Base-by-base conservation (phyloP, 2,329 filamentous ascomycete genomes). In the Alternaria sp. region DNA sequence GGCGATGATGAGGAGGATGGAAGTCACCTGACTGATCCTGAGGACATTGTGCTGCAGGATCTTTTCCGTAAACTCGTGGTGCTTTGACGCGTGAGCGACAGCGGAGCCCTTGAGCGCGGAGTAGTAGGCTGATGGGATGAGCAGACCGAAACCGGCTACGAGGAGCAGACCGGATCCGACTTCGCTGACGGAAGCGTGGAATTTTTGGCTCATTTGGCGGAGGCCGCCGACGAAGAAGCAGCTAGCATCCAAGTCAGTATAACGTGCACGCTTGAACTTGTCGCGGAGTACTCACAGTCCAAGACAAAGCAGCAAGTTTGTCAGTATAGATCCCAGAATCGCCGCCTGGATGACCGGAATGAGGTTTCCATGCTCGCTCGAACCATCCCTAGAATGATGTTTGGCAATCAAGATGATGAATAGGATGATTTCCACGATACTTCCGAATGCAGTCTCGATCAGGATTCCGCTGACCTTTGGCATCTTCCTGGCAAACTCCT, bases 151-250 rank as follows among this genome's bases (percentile, higher is more conserved):
- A 57, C 87, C 92, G 80, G 91, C 91, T 54, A 92, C 91, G 34
- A 95, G 82, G 1, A 96, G 80, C 46, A 96, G 78, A 1, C 91
- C 91, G 22, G 86, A 91, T 16, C 93, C 92, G 4, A 91, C 90
- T 78, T 96, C 92, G 70, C 89, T 91, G 61, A 96, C 87, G 1
- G 88, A 88, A 57, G 91, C 87, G 71, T 91, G 89, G 72, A 96
- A 95, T 12, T 82, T 84, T 68, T 93, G 86, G 67, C 91, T 87
- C 8, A 90, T 83, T 30, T 89, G 87, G 48, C 84, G 81, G 26
- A 95, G 68, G 6, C 92, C 93, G 38, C 91, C 91, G 14, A 89
- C 85, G 65, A 94, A 89, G 81, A 96, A 96, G 75, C 92, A 95
- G 47, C 55, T 58, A n/a, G n/a, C 2, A n/a, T n/a, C 11, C 8